These are phyloP conservation scores for Pulicaria dysenterica DNA, from an alignment of 129 eudicot species.

Conservation along the genomic window DNA sequence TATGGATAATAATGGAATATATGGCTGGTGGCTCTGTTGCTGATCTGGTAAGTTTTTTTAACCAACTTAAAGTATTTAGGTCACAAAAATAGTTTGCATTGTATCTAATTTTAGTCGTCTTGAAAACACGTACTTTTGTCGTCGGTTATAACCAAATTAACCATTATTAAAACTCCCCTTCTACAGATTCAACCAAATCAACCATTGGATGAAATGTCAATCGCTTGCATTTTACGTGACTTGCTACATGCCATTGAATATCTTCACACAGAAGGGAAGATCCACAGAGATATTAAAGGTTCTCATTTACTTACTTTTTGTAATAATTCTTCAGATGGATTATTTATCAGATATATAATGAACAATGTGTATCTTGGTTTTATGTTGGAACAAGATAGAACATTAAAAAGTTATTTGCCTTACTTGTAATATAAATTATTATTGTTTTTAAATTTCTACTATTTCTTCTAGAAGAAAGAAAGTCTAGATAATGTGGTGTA, in stretches of 20 bases:
- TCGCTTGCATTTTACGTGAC: constrained; percentile 88
- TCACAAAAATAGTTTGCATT: not conserved
- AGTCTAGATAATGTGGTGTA: constrained; percentile 21
- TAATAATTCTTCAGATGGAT: too few relatives aligned
- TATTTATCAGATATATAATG: not conserved
- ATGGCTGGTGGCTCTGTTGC: constrained; percentile 99
- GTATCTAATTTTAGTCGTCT: not conserved
- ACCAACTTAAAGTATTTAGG: constrained; percentile 20
- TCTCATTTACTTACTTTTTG: not conserved
- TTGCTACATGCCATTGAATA: constrained; percentile 93
- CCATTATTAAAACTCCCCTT: constrained; percentile 21
- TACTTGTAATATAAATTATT: constrained; percentile 1
- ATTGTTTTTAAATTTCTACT: not conserved
- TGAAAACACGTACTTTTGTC: not conserved
- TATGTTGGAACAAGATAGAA: not conserved
- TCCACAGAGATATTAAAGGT: constrained; percentile 98
- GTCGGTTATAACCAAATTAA: not conserved
- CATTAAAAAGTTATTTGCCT: not conserved
- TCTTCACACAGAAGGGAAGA: constrained; percentile 95
- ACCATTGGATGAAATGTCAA: constrained; percentile 93
- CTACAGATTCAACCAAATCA: constrained; percentile 91
- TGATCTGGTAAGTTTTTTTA: constrained; percentile 73
- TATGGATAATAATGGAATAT: constrained; percentile 98
- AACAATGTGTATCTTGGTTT: not conserved
- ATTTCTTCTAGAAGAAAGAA: not conserved